Evolutionary conservation across 1,284 basidiomycete genomes (phyloP).

Genomic region (Fistulinella cinereoalba): DNA sequence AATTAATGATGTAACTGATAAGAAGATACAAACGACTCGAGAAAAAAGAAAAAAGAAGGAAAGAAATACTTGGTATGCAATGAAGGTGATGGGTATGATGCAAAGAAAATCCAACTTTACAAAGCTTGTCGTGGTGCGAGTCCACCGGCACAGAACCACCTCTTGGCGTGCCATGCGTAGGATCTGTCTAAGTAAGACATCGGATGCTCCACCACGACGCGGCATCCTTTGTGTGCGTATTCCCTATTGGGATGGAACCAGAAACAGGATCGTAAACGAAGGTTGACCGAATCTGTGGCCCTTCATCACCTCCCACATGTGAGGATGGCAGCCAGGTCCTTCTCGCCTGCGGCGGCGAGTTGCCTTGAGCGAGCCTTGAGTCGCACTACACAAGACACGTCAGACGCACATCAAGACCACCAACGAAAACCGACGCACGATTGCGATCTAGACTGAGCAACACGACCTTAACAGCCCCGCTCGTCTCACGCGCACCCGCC

Average conservation of each 20-base stretch:
- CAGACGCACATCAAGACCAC: conserved; percentile 1
- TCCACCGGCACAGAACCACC: conserved; percentile 7
- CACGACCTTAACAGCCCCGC: conserved; percentile 74
- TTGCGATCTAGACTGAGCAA: conserved; percentile 91
- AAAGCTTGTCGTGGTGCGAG: conserved; percentile 4
- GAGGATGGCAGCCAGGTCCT: conserved; percentile 66
- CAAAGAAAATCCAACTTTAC: conserved; percentile 10
- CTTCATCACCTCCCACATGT: conserved; percentile 36
- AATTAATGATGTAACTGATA: too few relatives aligned
- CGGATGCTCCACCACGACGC: conserved; percentile 8
- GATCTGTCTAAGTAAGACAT: conserved; percentile 8
- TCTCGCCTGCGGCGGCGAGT: conserved; percentile 73
- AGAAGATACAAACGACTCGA: too few relatives aligned
- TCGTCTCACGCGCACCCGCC: conserved; percentile 34
- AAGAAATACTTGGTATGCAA: conserved; percentile 21
- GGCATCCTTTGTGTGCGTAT: conserved; percentile 3
- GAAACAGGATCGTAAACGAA: conserved; percentile 1
- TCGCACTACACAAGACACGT: conserved; percentile 49
- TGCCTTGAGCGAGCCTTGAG: conserved; percentile 82
- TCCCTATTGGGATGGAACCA: too few relatives aligned
- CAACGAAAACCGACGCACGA: conserved; percentile 49
- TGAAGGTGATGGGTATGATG: conserved; percentile 23
- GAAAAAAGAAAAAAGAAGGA: neutral
- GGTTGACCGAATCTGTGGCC: neutral
- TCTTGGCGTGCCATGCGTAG: conserved; percentile 31